phyloP scores from a whole-genome alignment of 768 basidiomycete genomes.

The Lactarius tabidus region DNA sequence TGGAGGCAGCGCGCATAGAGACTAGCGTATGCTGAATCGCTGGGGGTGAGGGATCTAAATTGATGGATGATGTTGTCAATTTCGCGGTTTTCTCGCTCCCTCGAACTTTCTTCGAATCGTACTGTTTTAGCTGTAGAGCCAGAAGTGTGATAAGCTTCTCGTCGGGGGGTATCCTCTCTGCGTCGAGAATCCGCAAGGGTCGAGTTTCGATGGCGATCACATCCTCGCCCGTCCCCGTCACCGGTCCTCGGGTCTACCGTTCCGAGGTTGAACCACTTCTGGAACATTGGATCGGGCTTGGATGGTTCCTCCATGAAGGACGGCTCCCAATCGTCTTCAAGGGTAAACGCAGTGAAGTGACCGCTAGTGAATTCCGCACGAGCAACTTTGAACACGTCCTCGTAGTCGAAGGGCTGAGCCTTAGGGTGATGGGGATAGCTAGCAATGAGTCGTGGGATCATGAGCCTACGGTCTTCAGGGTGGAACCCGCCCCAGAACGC shows the following conservation, averaged over 20 bases:
- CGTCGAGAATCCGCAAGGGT: too few relatives aligned
- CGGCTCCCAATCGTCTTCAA: not conserved
- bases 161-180: not conserved
- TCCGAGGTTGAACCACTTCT: not conserved
- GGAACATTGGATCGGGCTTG: too few relatives aligned
- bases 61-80: not conserved
- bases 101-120: not conserved
- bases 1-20: not conserved
- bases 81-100: not conserved
- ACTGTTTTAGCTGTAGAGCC: not conserved
- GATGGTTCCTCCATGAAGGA: accelerated
- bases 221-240: not conserved
- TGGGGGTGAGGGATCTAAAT: too few relatives aligned
- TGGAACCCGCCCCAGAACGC: not conserved
- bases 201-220: not conserved
- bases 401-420: not conserved
- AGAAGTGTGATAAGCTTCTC: not conserved
- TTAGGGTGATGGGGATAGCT: not conserved
- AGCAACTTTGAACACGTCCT: not conserved
- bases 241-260: too few relatives aligned
- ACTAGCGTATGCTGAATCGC: not conserved
- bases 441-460: too few relatives aligned
- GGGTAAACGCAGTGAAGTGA: not conserved
- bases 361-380: not conserved
- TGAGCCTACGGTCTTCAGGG: too few relatives aligned